Base-by-base conservation (phyloP, 2,329 filamentous ascomycete species). In the Monilinia aucupariae region DNA sequence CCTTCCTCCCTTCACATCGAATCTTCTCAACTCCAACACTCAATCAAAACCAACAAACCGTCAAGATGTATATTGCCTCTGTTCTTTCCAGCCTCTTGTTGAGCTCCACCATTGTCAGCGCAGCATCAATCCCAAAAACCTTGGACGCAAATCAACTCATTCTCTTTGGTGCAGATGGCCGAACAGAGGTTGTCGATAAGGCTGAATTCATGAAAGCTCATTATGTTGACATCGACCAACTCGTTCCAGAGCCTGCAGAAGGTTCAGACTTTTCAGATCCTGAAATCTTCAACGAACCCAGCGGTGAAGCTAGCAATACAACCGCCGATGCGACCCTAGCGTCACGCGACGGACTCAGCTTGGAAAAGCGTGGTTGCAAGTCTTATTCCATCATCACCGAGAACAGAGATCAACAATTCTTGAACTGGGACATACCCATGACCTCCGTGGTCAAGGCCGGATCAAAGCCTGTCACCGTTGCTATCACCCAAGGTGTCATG, bases 381-480 rank as follows among this genome's bases (percentile, higher is more conserved):
- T 48, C 59, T 10, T 10, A 22, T 15, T 27, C 27, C 30, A n/a
- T 61, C 50, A 1, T 61, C 30, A 15, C 13, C 13, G n/a, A 48
- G n/a, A 48, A 61, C 30, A 15, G n/a, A 12, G 50, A 55, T 3
- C 3, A 13, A 2, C 15, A 1, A 1, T 56, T 61, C 17, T n/a
- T 48, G 15, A 37, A 47, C 50, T 56, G 59, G 59, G 59, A 61
- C 22, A 30, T 61, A 8, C 27, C 41, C 7, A 61, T 61, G 50
- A 55, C 50, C 27, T 39, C 41, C 5, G 51, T 61, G 20, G 41
- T 55, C 15, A 54, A 55, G 12, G 39, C 59, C 4, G 30, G 22
- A 32, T 2, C 10, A 15, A 15, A 9, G 5, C 9, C 12, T 12
- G 2, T 50, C 49, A 39, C 17, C 17, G 22, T 61, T 20, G 39